Base-by-base conservation (phyloP, 768 basidiomycete species). In the Gyrodon lividus region DNA sequence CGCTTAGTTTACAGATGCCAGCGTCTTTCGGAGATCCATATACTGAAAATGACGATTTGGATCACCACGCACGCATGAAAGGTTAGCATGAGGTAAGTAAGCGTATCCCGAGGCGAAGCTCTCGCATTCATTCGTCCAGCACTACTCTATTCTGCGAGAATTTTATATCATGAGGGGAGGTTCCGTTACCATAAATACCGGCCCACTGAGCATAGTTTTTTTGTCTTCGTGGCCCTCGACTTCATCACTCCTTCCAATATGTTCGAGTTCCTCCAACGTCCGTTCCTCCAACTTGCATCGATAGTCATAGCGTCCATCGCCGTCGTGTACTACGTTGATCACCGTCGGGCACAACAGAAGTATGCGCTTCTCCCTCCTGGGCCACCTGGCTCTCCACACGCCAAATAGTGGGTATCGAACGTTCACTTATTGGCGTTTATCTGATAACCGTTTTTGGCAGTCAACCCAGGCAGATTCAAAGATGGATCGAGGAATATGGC, bases 401-500 rank as follows among this genome's bases (percentile, higher is more conserved):
- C 19, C 1, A 58, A 55, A 22, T 57, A 63, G 61, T 63, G 13
- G 17, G 61, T 59, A 13, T 9, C 34, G 3, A 0, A 4, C 1
- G 13, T 12, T 6, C 16, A 4, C 19, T 43, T 10, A 6, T 10
- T 1, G 9, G 24, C 19, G 14, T 17, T 2, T 4, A 31, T 13
- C 26, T 52, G 23, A 34, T 44, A 12, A 31, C 17, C 7, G 3
- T n/a, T 35, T 20, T 30, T 31, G 13, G n/a, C 24, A 63, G 62
- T 28, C 49, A 54, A 33, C 59, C 62, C 7, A 48, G 46, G n/a
- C 7, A 51, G 34, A 57, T 64, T 16, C 55, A 60, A 20, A 53
- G 56, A 16, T 66, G 63, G 65, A 59, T 68, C 22, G 51, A 66
- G 45, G 34, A 52, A 40, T 68, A 68, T 17, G 63, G 66, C 1